phyloP scores from a whole-genome alignment of 2,329 filamentous ascomycete genomes.

The Aspergillus sp. region DNA sequence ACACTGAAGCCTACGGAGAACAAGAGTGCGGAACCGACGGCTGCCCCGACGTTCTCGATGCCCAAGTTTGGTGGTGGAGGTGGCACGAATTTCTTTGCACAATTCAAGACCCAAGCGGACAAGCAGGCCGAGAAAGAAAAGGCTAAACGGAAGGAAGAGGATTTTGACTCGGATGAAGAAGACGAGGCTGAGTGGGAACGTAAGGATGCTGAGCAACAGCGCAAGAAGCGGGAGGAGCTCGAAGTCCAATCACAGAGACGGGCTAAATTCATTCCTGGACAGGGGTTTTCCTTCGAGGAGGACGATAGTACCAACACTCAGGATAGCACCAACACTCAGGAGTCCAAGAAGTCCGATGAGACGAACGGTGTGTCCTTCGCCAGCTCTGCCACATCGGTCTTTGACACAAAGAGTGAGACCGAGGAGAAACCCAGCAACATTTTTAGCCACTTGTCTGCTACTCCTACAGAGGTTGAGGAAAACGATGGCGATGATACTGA shows the following conservation, averaged over 20 bases:
- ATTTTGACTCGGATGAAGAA: constrained; percentile 48
- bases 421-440: constrained; percentile 27
- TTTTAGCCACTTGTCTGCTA: constrained; percentile 31
- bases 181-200: constrained; percentile 45
- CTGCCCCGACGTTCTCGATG: constrained; percentile 14
- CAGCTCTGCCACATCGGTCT: constrained; percentile 18
- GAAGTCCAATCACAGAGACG: constrained; percentile 30
- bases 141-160: constrained; percentile 44
- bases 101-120: constrained; percentile 36
- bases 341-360: constrained; percentile 13
- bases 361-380: constrained; percentile 6
- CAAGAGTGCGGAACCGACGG: constrained; percentile 4
- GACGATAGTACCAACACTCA: constrained; percentile 10
- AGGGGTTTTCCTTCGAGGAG: constrained; percentile 28
- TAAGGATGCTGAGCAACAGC: constrained; percentile 40
- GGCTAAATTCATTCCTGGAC: constrained; percentile 24
- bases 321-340: constrained; percentile 8
- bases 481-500: constrained; percentile 24
- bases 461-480: constrained; percentile 20
- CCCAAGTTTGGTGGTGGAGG: constrained; percentile 29
- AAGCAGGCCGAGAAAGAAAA: constrained; percentile 38
- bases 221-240: constrained; percentile 38
- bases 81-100: constrained; percentile 33
- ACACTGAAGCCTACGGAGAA: constrained; percentile 13
- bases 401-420: constrained; percentile 22